Evolutionary conservation across 345 rosid species (phyloP).

Genomic region (Aquilaria yunnanensis): DNA sequence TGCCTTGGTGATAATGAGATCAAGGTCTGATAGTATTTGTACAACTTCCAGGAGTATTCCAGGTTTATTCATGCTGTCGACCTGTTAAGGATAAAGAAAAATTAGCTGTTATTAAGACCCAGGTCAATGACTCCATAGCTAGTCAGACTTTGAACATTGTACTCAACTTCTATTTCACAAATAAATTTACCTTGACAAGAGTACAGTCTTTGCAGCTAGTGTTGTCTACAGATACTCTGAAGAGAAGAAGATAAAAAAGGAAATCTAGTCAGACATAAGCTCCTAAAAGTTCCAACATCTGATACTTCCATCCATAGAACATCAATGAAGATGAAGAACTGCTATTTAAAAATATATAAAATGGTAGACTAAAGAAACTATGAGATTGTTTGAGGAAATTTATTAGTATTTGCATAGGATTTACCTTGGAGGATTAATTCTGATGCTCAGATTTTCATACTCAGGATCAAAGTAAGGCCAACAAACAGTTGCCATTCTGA

Average conservation of each 20-base stretch:
- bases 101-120: not conserved
- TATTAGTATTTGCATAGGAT: not conserved
- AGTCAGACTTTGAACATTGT: not conserved
- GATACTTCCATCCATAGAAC: too few species aligned
- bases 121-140: too few species aligned
- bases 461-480: constrained; percentile 98
- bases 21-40: constrained; percentile 78
- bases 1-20: constrained; percentile 87
- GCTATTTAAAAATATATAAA: too few species aligned
- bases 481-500: constrained; percentile 62
- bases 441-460: constrained; percentile 77
- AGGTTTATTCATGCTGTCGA: constrained; percentile 90
- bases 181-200: constrained; percentile 58
- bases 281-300: not conserved
- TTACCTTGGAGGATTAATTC: constrained; percentile 94
- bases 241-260: constrained; percentile 6
- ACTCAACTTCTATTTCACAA: not conserved
- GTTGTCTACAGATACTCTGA: constrained; percentile 89
- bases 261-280: not conserved
- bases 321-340: too few species aligned
- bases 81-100: constrained; percentile 27
- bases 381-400: not conserved
- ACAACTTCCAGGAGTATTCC: constrained; percentile 95
- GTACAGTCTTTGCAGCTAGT: constrained; percentile 63
- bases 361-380: not conserved